Evolutionary conservation across 495 filamentous ascomycete species (phyloP).

Genomic region (Neohortaea acidophila): DNA sequence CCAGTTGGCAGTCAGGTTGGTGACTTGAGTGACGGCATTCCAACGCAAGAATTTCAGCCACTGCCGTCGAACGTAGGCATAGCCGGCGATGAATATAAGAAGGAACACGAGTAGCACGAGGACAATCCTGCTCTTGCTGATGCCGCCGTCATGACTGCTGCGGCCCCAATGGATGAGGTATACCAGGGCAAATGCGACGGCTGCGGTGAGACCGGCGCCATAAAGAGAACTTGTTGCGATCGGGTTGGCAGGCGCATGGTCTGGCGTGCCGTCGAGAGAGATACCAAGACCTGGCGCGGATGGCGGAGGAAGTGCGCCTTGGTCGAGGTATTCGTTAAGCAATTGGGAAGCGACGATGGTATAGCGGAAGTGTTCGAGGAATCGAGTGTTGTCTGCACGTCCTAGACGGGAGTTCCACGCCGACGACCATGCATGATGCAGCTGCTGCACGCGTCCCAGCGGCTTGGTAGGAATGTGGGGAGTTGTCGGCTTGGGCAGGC

Average conservation of each 20-base stretch:
- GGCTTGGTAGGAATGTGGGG: conserved; percentile 5
- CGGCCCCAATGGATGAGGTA: conserved; percentile 59
- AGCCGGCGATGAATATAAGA: conserved; percentile 41
- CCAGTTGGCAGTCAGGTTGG: conserved; percentile 53
- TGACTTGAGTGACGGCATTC: conserved; percentile 60
- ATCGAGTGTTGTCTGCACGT: conserved; percentile 66
- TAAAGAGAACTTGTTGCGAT: conserved; percentile 23
- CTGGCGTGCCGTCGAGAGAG: conserved; percentile 16
- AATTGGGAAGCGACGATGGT: conserved; percentile 90
- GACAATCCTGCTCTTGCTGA: conserved; percentile 40
- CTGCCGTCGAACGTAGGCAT: conserved; percentile 62
- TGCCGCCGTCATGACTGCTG: conserved; percentile 29
- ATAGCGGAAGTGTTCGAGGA: conserved; percentile 91
- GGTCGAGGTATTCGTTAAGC: conserved; percentile 46
- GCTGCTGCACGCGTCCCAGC: conserved; percentile 33
- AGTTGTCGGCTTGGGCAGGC: neutral
- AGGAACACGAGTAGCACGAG: conserved; percentile 43
- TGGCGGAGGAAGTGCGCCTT: conserved; percentile 23
- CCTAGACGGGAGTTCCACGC: conserved; percentile 64
- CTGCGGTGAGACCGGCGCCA: conserved; percentile 37
- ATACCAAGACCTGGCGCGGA: conserved; percentile 6
- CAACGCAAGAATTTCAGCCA: conserved; percentile 71
- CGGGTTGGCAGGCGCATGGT: conserved; percentile 19
- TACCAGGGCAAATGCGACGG: conserved; percentile 51
- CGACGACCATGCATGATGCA: conserved; percentile 48